Percentiles rank a stretch among this genome's conserved stretches.
phyloP scores from a whole-genome alignment of 1,284 basidiomycete species.

The Puccinia hordei region DNA sequence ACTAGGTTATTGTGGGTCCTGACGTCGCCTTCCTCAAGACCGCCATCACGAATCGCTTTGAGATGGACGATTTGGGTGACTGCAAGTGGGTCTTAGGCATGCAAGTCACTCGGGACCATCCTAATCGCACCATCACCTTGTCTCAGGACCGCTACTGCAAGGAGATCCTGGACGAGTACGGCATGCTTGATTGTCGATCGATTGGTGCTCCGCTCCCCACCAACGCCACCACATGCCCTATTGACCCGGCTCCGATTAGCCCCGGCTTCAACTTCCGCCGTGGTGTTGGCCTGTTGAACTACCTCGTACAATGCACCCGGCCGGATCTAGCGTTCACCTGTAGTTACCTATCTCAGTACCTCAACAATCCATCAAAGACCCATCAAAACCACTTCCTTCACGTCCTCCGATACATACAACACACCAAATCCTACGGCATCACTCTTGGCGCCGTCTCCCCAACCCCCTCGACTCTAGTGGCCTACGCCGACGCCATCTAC shows the following conservation, averaged over 20 bases:
- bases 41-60: not conserved
- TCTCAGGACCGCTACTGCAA: conserved; percentile 7
- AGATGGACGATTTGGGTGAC: not conserved
- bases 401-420: not conserved
- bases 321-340: not conserved
- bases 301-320: conserved; percentile 26
- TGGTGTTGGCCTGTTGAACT: not conserved
- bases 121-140: not conserved
- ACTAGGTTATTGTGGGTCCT: not conserved
- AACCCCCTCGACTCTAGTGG: not conserved
- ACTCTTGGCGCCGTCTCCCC: not conserved
- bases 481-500: not conserved
- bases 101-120: not conserved
- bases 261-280: not conserved
- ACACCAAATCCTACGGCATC: not conserved
- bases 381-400: not conserved
- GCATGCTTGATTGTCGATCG: conserved; percentile 4
- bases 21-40: conserved; percentile 5
- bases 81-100: not conserved
- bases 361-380: not conserved
- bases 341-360: conserved; percentile 8
- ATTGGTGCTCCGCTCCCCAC: not conserved
- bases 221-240: not conserved
- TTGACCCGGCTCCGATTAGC: not conserved
- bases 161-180: not conserved